These are phyloP conservation scores for Phialocephala sp. DNA, from an alignment of 2,329 filamentous ascomycete genomes.

Conservation along the genomic window DNA sequence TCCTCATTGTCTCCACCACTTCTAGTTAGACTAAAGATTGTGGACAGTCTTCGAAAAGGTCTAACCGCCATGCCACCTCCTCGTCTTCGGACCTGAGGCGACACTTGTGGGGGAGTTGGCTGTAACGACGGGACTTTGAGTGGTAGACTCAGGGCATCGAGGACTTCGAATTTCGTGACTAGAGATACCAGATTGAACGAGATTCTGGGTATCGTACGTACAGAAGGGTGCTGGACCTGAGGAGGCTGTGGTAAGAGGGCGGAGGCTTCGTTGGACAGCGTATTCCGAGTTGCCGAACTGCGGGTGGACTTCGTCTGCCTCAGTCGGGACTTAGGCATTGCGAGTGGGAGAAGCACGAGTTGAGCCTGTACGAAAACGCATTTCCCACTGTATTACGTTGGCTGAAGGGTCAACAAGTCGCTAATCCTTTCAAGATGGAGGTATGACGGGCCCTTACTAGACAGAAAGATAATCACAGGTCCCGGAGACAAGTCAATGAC, in stretches of 20 bases:
- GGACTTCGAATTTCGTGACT: conserved; percentile 40
- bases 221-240: neutral
- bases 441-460: no score
- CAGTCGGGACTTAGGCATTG: neutral
- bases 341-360: neutral
- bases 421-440: no score
- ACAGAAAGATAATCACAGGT: no score
- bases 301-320: neutral
- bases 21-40: conserved; percentile 29
- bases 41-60: conserved; percentile 27
- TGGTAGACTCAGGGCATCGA: conserved; percentile 37
- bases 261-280: neutral
- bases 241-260: neutral
- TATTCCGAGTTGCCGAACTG: neutral
- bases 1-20: conserved; percentile 16
- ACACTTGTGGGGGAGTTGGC: conserved; percentile 30
- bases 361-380: neutral
- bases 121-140: conserved; percentile 25
- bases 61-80: conserved; percentile 13
- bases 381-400: neutral
- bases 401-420: neutral
- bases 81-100: conserved; percentile 14
- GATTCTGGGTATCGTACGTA: conserved; percentile 4
- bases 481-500: neutral
- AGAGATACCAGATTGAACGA: conserved; percentile 33